Evolutionary conservation across 148 eudicot species (phyloP).

Genomic region (Dianthus caryophyllus): DNA sequence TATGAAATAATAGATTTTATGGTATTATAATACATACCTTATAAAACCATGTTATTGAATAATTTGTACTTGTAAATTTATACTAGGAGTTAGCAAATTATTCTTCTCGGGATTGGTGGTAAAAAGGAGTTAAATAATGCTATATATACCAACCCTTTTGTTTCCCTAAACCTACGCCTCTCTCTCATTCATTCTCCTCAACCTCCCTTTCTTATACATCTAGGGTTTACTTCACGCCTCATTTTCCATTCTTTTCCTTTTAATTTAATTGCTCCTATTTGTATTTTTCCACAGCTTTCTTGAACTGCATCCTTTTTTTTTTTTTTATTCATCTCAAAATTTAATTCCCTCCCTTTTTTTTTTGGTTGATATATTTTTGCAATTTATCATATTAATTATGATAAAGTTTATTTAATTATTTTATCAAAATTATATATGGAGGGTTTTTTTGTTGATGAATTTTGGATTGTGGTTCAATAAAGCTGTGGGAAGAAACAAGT

Average conservation of each 20-base stretch:
- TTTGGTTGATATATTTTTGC: neutral
- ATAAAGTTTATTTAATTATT: too few species aligned
- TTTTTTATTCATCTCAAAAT: neutral
- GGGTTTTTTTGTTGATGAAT: too few species aligned
- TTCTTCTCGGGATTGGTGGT: slow-evolving; percentile 94
- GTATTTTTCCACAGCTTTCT: slow-evolving; percentile 99
- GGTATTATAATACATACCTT: too few species aligned
- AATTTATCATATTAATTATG: too few species aligned
- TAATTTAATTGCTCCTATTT: slow-evolving; percentile 41
- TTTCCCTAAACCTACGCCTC: slow-evolving; percentile 19
- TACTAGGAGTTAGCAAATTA: slow-evolving; percentile 15
- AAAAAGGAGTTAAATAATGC: slow-evolving; percentile 31
- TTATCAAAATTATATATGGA: neutral
- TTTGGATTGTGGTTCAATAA: slow-evolving; percentile 53
- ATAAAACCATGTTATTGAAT: too few species aligned
- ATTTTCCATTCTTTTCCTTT: neutral
- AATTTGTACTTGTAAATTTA: too few species aligned
- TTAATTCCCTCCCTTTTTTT: too few species aligned
- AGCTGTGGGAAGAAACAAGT: slow-evolving; percentile 79
- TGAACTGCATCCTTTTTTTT: slow-evolving; percentile 60
- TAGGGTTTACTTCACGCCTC: slow-evolving; percentile 22
- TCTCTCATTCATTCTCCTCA: neutral
- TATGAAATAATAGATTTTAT: too few species aligned
- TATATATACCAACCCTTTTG: slow-evolving; percentile 42
- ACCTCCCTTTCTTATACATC: neutral